These are phyloP conservation scores for Leishmania amazonensis DNA, from an alignment of 208 protist genomes.

Conservation along the genomic window DNA sequence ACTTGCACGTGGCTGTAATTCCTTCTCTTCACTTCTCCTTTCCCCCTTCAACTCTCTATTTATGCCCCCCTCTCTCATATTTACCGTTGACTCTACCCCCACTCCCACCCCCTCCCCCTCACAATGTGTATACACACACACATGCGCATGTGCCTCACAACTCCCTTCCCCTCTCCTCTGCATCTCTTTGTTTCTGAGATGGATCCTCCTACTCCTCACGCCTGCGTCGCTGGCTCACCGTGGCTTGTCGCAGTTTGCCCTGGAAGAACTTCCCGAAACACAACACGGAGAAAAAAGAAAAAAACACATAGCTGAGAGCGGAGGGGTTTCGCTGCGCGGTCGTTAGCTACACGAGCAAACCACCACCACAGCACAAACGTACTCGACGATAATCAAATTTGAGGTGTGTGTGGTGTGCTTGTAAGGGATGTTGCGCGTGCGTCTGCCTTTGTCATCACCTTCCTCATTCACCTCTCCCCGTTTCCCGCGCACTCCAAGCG, in stretches of 20 bases:
- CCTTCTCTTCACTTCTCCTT: not conserved
- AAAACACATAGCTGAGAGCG: not conserved
- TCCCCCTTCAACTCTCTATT: not conserved
- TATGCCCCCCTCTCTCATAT: not conserved
- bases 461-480: not conserved
- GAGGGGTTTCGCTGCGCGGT: not conserved
- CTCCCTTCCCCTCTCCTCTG: not conserved
- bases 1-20: not conserved
- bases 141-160: not conserved
- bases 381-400: not conserved
- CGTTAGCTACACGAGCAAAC: not conserved
- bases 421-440: not conserved
- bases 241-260: not conserved
- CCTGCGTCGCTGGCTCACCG: not conserved
- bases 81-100: not conserved
- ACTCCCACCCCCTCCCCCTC: too few relatives aligned
- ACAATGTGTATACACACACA: not conserved
- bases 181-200: not conserved
- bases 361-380: not conserved
- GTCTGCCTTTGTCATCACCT: not conserved
- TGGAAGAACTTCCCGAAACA: not conserved
- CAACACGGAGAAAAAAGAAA: not conserved
- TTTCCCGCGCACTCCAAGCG: not conserved
- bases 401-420: not conserved
- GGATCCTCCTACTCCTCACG: not conserved